Evolutionary conservation across 257 asterid species (phyloP), one percentile per base, ranked within the genome.

Genomic region (Handroanthus guayacan): DNA sequence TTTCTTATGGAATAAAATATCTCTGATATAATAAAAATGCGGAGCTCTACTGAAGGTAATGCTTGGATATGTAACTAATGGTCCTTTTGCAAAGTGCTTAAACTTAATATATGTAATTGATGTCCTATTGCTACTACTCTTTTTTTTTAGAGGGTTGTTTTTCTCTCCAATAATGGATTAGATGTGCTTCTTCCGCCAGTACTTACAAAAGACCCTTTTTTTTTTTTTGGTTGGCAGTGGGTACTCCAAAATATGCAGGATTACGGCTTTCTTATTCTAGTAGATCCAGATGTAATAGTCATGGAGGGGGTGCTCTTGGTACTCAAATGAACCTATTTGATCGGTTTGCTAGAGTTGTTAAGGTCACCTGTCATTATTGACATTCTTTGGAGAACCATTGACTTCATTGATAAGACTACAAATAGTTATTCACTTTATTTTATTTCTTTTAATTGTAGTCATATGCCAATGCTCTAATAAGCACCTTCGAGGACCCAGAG

Each of bases 401-500:
- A 51, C 57, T 67, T 71, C 60, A 56, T 71, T 79, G 67, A 34
- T 38, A 60, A 67, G 25, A 79, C 76, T 20, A 7, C 41, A 31
- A 45, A 62, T 17, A 44, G 51, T 67, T 65, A 48, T 76, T 70
- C 67, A 81, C 69, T 61, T 45, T 69, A 1, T 68, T 20, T 25
- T 70, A 16, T 66, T 55, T 52, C 41, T 74, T 31, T 43, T 45
- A 39, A 82, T 78, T 54, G 79, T 79, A 95, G 97, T 90, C 97
- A 50, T 94, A 89, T 84, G 98, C 93, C 67, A 95, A 95, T 91
- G 96, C 97, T 63, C 9, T 95, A 44, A 76, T 95, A 79, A 93
- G 98, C 81, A 57, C 94, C 45, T 89, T 95, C 31, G 99, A 95
- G 83, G 99, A 95, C 79, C 99, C 98, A 17, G 99, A 93, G 85